Percentiles rank a stretch among this genome's conserved stretches.
Evolutionary conservation across 2,329 filamentous ascomycete genomes (phyloP).

Genomic region (Hymenoscyphus fraxineus): DNA sequence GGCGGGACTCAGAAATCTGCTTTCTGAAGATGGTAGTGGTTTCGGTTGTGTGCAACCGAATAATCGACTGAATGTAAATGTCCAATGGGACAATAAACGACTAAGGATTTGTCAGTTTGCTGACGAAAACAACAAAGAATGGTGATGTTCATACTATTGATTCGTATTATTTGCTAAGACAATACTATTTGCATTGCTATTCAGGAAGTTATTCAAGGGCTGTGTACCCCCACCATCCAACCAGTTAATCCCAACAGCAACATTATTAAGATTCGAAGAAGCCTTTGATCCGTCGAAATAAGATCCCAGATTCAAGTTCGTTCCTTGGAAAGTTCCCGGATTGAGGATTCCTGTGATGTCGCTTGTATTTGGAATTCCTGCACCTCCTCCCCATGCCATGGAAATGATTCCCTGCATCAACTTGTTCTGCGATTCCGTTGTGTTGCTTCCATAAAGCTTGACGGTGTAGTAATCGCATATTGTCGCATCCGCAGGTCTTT

Average conservation of each 20-base stretch:
- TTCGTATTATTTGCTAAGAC: conserved; percentile 29
- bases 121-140: not conserved
- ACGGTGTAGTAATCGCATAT: conserved; percentile 36
- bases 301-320: conserved; percentile 28
- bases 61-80: conserved; percentile 30
- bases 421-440: conserved; percentile 27
- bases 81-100: conserved; percentile 34
- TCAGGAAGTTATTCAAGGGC: conserved; percentile 30
- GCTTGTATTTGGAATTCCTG: conserved; percentile 16
- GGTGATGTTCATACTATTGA: conserved; percentile 27
- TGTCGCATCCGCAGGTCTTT: conserved; percentile 30
- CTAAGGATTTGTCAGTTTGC: conserved; percentile 15
- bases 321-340: conserved; percentile 24
- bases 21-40: conserved; percentile 18
- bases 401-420: conserved; percentile 34
- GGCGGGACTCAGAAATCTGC: conserved; percentile 25
- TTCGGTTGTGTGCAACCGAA: conserved; percentile 30
- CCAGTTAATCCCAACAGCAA: conserved; percentile 31
- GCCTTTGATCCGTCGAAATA: conserved; percentile 35
- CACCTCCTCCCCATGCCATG: conserved; percentile 32
- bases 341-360: conserved; percentile 34
- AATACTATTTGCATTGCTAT: conserved; percentile 22
- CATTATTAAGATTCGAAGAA: conserved; percentile 33
- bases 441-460: conserved; percentile 27
- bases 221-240: conserved; percentile 32